Percentiles rank a stretch among this genome's conserved stretches.
These are phyloP conservation scores for Mortierella sp. DNA, from an alignment of 371 early-diverging fungal species.

Conservation along the genomic window DNA sequence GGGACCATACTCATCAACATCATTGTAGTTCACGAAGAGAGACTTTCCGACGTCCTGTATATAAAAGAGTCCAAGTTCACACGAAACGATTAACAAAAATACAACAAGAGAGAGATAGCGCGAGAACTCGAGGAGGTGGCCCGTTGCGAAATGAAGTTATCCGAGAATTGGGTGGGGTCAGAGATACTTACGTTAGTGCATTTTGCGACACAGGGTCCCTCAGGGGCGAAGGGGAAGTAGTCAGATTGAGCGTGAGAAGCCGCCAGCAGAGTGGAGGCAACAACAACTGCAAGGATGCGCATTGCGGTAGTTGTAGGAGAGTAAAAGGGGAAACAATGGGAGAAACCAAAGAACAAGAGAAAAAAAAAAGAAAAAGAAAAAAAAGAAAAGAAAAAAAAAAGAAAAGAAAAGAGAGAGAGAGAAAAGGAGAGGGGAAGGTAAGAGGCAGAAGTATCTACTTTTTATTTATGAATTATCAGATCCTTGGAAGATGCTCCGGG, in stretches of 20 bases:
- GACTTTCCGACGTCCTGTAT: conserved; percentile 28
- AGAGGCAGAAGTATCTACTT: too few relatives aligned
- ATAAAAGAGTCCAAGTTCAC: background rate
- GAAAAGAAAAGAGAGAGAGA: conserved; percentile 2
- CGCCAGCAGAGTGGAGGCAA: conserved; percentile 20
- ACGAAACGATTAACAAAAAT: background rate
- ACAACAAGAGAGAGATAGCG: background rate
- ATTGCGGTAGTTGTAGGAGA: conserved; percentile 14
- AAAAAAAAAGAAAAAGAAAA: conserved; percentile 6
- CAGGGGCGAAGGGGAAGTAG: conserved; percentile 32
- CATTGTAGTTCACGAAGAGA: conserved; percentile 15
- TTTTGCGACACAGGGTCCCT: conserved; percentile 27
- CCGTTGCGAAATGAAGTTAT: background rate
- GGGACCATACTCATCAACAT: conserved; percentile 26
- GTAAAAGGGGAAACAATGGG: background rate
- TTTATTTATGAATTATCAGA: too few relatives aligned
- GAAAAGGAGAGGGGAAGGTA: background rate
- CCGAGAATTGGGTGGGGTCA: background rate
- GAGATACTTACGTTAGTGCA: conserved; percentile 24
- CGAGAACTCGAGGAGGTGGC: background rate
- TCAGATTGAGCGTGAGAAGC: conserved; percentile 22
- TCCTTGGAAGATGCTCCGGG: too few relatives aligned
- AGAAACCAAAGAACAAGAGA: background rate
- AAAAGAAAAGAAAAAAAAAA: background rate
- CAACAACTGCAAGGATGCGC: conserved; percentile 15